Evolutionary conservation across 805 yeast species (phyloP).

Genomic region (Myxozyma neotropica): DNA sequence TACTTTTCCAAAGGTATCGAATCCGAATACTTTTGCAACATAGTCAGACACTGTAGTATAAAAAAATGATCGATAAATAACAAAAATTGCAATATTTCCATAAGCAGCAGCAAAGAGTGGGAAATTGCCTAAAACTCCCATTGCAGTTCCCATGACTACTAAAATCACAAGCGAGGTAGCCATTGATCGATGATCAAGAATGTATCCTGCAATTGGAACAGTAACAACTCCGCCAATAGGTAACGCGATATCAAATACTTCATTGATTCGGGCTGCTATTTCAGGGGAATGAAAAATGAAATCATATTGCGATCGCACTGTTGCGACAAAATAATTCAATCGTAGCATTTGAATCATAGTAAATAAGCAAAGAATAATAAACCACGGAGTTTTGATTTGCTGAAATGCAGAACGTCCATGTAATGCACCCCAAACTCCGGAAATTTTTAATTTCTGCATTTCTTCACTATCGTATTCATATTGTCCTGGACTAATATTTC

Average conservation of each 20-base stretch:
- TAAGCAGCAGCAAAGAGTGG: conserved; percentile 56
- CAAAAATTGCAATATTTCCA: conserved; percentile 69
- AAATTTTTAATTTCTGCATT: conserved; percentile 35
- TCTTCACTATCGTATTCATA: conserved; percentile 31
- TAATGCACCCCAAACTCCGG: conserved; percentile 73
- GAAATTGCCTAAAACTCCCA: conserved; percentile 73
- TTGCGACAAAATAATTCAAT: conserved; percentile 90
- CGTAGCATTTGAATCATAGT: conserved; percentile 89
- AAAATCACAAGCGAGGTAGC: conserved; percentile 55
- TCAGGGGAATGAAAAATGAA: conserved; percentile 60
- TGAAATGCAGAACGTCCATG: conserved; percentile 59
- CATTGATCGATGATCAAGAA: conserved; percentile 74
- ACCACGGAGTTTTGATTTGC: conserved; percentile 68
- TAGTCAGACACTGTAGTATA: conserved; percentile 92
- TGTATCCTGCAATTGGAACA: conserved; percentile 81
- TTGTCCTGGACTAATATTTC: conserved; percentile 20
- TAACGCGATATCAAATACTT: conserved; percentile 79
- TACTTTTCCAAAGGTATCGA: conserved; percentile 85
- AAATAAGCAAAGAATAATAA: conserved; percentile 71
- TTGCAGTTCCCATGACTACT: conserved; percentile 55
- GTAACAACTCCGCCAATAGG: conserved; percentile 88
- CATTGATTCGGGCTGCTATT: conserved; percentile 61
- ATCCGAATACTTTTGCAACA: conserved; percentile 91
- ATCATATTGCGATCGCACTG: conserved; percentile 78
- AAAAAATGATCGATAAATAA: conserved; percentile 85